phyloP scores from a whole-genome alignment of 805 yeast genomes.

The Candida argentea region DNA sequence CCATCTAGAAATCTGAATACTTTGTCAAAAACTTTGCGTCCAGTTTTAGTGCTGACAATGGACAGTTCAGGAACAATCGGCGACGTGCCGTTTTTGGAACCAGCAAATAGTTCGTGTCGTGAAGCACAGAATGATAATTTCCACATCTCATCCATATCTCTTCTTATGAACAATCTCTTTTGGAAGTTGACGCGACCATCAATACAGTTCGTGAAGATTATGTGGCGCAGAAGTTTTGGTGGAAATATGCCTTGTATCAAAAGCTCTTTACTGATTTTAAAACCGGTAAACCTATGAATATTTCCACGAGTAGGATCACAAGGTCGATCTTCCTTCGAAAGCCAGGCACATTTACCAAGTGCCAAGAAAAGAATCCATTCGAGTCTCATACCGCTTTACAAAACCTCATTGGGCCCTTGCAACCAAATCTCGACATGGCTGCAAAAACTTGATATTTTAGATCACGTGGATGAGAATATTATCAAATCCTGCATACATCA shows the following conservation, averaged over 20 bases:
- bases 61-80: no score
- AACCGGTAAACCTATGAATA: conserved; percentile 42
- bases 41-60: no score
- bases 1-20: no score
- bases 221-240: conserved; percentile 32
- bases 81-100: no score
- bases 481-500: neutral
- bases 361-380: no score
- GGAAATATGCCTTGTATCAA: conserved; percentile 23
- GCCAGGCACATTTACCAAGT: no score
- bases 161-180: conserved; percentile 20
- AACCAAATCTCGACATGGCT: neutral
- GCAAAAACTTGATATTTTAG: neutral
- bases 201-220: conserved; percentile 42
- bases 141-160: conserved; percentile 37
- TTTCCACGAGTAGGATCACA: conserved; percentile 24
- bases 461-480: neutral
- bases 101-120: conserved; percentile 4
- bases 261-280: conserved; percentile 41
- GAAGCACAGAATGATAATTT: conserved; percentile 34
- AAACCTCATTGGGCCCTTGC: no score
- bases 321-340: conserved; percentile 15
- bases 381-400: no score
- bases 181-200: conserved; percentile 39
- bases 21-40: no score